Evolutionary conservation across 352 stramenopile genomes (phyloP).

Genomic region (Globisporangium canariense): DNA sequence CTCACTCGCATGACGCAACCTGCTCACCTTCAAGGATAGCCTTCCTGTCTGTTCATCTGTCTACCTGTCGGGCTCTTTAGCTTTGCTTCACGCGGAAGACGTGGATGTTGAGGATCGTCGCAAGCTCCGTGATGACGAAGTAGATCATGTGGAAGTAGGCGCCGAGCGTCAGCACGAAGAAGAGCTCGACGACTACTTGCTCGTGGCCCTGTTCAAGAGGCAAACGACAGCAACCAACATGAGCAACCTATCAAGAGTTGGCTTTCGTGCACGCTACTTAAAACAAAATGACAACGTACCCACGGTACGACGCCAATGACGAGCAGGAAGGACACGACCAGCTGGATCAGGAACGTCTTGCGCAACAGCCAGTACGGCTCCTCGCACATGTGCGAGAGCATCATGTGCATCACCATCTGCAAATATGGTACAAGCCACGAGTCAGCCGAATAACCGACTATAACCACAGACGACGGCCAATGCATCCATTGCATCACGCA

Average conservation of each 20-base stretch:
- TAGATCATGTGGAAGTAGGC: constrained; percentile 85
- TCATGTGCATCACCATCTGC: constrained; percentile 90
- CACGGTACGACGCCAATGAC: constrained; percentile 70
- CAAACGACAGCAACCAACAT: constrained; percentile 5
- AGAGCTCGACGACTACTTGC: constrained; percentile 65
- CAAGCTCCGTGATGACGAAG: constrained; percentile 71
- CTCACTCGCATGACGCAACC: neutral
- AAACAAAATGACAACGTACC: constrained; percentile 30
- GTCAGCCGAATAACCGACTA: neutral
- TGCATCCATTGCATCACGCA: constrained; percentile 16
- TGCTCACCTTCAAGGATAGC: no score
- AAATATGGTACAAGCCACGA: neutral
- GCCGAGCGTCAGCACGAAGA: constrained; percentile 68
- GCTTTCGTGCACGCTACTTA: neutral
- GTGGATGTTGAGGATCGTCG: constrained; percentile 69
- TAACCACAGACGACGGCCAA: neutral
- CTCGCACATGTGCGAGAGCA: constrained; percentile 85
- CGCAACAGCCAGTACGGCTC: constrained; percentile 83
- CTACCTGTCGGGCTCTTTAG: constrained; percentile 10
- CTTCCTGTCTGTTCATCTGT: neutral
- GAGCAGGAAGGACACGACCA: constrained; percentile 59
- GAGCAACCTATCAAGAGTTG: neutral
- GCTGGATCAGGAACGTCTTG: constrained; percentile 74
- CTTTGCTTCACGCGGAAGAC: constrained; percentile 82
- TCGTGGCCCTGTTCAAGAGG: constrained; percentile 44